Evolutionary conservation across 192 early-diverging fungal genomes (phyloP).

Genomic region (Glomus cerebriforme): DNA sequence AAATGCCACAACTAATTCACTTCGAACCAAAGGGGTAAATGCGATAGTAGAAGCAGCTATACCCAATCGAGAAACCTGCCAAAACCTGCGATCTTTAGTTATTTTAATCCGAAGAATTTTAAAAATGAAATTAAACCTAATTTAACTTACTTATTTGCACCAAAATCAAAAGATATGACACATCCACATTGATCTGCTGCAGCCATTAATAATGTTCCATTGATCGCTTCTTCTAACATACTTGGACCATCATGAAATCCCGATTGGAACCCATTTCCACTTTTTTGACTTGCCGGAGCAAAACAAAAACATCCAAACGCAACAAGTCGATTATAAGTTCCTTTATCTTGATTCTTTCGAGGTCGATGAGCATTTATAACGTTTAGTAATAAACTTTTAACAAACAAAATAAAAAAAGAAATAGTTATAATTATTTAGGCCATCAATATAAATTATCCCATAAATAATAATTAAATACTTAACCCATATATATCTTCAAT

Average conservation of each 20-base stretch:
- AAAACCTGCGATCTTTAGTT: constrained; percentile 10
- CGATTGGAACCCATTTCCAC: constrained; percentile 2
- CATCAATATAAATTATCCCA: not conserved
- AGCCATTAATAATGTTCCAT: constrained; percentile 27
- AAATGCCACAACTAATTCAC: constrained; percentile 28
- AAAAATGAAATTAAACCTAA: not conserved
- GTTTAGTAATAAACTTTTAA: not conserved
- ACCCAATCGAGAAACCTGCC: constrained; percentile 23
- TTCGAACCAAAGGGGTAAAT: constrained; percentile 9
- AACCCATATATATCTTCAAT: not conserved
- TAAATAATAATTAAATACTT: not conserved
- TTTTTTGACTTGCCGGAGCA: not conserved
- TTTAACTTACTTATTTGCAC: constrained; percentile 24
- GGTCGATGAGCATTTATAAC: constrained; percentile 16
- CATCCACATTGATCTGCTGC: constrained; percentile 28
- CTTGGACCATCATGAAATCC: not conserved
- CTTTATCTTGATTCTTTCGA: not conserved
- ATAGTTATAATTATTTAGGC: not conserved
- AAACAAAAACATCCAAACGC: constrained; percentile 24
- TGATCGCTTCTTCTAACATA: constrained; percentile 8
- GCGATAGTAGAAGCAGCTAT: constrained; percentile 13
- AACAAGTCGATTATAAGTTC: not conserved
- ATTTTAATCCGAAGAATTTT: not conserved
- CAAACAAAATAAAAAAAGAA: not conserved
- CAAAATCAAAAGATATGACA: constrained; percentile 23